phyloP scores from a whole-genome alignment of 2,329 filamentous ascomycete species.

The Aspergillus aculeatinus region DNA sequence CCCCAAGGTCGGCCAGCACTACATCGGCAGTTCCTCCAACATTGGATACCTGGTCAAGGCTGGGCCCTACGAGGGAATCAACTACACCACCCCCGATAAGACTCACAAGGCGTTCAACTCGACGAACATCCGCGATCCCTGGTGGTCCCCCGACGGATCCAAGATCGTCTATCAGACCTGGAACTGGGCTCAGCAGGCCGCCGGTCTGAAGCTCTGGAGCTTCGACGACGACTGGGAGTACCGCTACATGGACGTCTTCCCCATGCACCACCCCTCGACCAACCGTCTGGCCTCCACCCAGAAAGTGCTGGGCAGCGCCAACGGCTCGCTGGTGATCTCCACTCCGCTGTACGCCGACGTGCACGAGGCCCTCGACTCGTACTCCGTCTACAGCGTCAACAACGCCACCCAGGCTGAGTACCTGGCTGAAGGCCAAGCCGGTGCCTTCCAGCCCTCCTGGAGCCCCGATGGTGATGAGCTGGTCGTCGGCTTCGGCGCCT shows the following conservation, averaged over 20 bases:
- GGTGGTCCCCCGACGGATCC: slow-evolving; percentile 39
- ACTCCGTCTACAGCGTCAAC: not conserved
- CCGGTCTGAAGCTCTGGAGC: slow-evolving; percentile 38
- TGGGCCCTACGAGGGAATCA: slow-evolving; percentile 2
- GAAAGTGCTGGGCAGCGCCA: slow-evolving; percentile 43
- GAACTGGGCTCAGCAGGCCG: slow-evolving; percentile 23
- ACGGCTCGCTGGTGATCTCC: slow-evolving; percentile 31
- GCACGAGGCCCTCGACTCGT: slow-evolving; percentile 2
- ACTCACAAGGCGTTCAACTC: slow-evolving; percentile 1
- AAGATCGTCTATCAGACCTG: slow-evolving; percentile 26
- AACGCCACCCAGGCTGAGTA: slow-evolving; percentile 1
- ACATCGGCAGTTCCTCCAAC: slow-evolving; percentile 4
- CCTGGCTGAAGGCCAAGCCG: slow-evolving; percentile 1
- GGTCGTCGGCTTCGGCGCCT: slow-evolving; percentile 41
- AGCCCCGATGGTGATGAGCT: slow-evolving; percentile 40
- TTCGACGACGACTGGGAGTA: slow-evolving; percentile 46
- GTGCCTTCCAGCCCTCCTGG: slow-evolving; percentile 37
- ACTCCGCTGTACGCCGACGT: slow-evolving; percentile 28
- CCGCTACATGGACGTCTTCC: slow-evolving; percentile 47
- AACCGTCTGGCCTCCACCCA: slow-evolving; percentile 37
- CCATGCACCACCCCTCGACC: slow-evolving; percentile 27
- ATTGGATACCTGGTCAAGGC: slow-evolving; percentile 6
- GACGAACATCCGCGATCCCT: slow-evolving; percentile 12
- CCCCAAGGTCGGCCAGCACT: slow-evolving; percentile 10
- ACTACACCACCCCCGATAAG: slow-evolving; percentile 4